These are phyloP conservation scores for Geotrichum citri-aurantii DNA, from an alignment of 1,139 yeast species.

Conservation along the genomic window DNA sequence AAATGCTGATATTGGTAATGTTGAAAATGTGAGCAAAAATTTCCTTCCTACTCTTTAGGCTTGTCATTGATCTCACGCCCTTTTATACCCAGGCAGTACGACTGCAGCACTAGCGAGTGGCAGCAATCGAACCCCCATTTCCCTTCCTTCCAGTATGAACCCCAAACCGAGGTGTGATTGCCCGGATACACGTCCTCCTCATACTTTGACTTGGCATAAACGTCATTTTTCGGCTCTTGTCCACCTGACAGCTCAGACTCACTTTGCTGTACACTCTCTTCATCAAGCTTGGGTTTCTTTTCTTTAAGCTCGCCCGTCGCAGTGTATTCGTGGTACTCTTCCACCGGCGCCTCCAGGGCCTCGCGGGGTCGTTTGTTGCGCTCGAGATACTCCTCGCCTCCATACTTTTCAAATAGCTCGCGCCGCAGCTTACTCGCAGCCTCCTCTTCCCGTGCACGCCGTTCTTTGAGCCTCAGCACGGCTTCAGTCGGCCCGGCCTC, in stretches of 20 bases:
- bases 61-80: slow-evolving; percentile 16
- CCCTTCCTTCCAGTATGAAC: slow-evolving; percentile 45
- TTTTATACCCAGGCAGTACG: slow-evolving; percentile 32
- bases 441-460: slow-evolving; percentile 39
- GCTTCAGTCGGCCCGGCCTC: slow-evolving; percentile 61
- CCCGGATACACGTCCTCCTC: slow-evolving; percentile 39
- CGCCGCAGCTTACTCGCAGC: slow-evolving; percentile 20
- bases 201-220: slow-evolving; percentile 31
- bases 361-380: slow-evolving; percentile 27
- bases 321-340: slow-evolving; percentile 27
- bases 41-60: slow-evolving; percentile 1
- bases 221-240: background rate
- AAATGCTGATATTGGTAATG: too few species aligned
- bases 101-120: slow-evolving; percentile 35
- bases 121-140: slow-evolving; percentile 50
- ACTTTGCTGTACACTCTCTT: slow-evolving; percentile 14
- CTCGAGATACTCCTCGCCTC: slow-evolving; percentile 30
- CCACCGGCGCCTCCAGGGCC: slow-evolving; percentile 23
- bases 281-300: slow-evolving; percentile 6
- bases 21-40: background rate
- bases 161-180: slow-evolving; percentile 44
- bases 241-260: slow-evolving; percentile 10
- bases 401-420: slow-evolving; percentile 41
- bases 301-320: slow-evolving; percentile 24
- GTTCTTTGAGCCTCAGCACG: slow-evolving; percentile 38